A percentile compares a stretch with the other conserved stretches of the same genome.
phyloP scores from a whole-genome alignment of 2,329 filamentous ascomycete genomes.

The Pseudogymnoascus sp. region DNA sequence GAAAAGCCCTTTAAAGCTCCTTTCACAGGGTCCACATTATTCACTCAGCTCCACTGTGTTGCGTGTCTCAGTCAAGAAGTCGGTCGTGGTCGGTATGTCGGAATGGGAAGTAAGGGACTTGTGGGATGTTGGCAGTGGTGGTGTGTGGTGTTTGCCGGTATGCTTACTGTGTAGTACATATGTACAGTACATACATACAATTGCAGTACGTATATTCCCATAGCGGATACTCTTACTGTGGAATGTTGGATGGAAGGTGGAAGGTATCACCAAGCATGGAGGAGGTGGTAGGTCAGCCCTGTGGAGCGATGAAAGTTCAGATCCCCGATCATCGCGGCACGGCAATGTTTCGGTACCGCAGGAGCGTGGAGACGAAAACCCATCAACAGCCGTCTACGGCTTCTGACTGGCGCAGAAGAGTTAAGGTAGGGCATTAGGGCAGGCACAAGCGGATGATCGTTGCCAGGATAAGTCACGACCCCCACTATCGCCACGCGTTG shows the following conservation, averaged over 20 bases:
- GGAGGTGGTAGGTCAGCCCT: neutral
- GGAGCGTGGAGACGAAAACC: neutral
- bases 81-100: neutral
- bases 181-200: neutral
- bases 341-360: conserved; percentile 4
- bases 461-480: neutral
- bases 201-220: neutral
- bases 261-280: neutral
- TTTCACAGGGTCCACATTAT: conserved; percentile 1
- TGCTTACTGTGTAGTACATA: neutral
- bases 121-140: neutral
- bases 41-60: neutral
- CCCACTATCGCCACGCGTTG: conserved; percentile 1
- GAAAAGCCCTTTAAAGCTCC: neutral
- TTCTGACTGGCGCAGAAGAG: neutral
- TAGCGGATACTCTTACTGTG: neutral
- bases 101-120: neutral
- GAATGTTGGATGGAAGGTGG: neutral
- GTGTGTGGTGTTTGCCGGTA: neutral
- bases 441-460: neutral
- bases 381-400: neutral
- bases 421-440: conserved; percentile 7
- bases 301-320: neutral
- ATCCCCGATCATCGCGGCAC: neutral
- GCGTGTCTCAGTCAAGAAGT: neutral